Base-by-base conservation (phyloP, 495 filamentous ascomycete species). In the Penicillium dipodomyicola region DNA sequence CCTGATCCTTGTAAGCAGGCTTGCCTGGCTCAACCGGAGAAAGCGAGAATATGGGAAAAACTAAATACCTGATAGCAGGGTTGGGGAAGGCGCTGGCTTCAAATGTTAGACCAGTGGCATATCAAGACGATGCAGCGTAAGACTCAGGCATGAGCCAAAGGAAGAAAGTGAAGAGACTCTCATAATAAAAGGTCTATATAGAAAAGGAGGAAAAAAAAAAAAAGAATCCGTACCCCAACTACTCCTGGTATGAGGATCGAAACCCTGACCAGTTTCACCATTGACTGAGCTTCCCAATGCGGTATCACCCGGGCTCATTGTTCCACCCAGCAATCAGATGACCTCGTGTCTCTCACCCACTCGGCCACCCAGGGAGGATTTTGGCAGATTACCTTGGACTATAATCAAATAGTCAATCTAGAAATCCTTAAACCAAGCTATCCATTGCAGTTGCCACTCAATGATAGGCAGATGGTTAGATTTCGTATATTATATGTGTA, bases 291-390 rank as follows among this genome's bases (percentile, higher is more conserved):
- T 46, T 46, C 43, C 43, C 12, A 27, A 46, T 46, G 43, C 43
- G 43, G 14, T 46, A n/a, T 45, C 42, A 45, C 22, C 43, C 25
- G 43, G 29, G 43, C 5, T 46, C 43, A 46, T 29, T 27, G 5
- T 9, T 29, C 15, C n/a, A 19, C 27, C 11, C 23, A 47, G 22
- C 44, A 47, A 47, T 47, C 27, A 30, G 44, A 23, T 25, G 22
- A 23, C 44, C 5, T 47, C n/a, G 44, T 47, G 44, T 47, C 44
- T 30, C 25, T 47, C 44, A 47, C 44, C 25, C 44, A 47, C 44
- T 29, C 25, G 8, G 25, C 44, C 14, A 47, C n/a, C 44, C 14
- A 23, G 41, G 44, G 25, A 47, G 44, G 44, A 47, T 12, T 3
- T 45, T 45, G 12, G 11, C 42, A n/a, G 5, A 45, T 3, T 41